Conservation (phyloP, 805 yeast genomes). For the Brettanomyces naardenensis region DNA sequence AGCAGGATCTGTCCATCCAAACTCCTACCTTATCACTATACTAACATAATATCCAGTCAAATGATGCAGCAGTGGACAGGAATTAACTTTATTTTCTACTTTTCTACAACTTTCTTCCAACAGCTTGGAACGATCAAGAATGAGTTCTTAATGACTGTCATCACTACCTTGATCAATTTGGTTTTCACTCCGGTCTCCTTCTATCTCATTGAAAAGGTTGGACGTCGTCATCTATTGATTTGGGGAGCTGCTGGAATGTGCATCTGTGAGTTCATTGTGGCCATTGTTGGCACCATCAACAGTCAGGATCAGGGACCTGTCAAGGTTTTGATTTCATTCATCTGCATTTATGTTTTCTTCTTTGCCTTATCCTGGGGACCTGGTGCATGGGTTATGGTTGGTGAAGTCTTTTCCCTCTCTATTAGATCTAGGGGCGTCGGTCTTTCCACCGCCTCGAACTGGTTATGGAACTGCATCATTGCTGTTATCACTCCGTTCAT, state of each 20-base stretch:
- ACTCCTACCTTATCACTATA: too few relatives aligned
- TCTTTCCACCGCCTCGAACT: constrained; percentile 66
- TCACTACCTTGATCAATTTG: constrained; percentile 48
- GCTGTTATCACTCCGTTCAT: constrained; percentile 73
- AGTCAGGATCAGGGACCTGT: constrained; percentile 22
- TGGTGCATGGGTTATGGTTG: constrained; percentile 58
- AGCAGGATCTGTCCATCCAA: too few relatives aligned
- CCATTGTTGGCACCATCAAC: constrained; percentile 27
- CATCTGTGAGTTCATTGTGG: constrained; percentile 54
- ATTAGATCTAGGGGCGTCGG: constrained; percentile 70
- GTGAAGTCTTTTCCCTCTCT: constrained; percentile 62
- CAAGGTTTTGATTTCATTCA: constrained; percentile 31
- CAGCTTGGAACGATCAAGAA: too few relatives aligned
- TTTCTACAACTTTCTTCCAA: too few relatives aligned
- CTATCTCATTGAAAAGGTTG: constrained; percentile 45
- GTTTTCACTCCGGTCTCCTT: constrained; percentile 49
- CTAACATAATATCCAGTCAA: too few relatives aligned
- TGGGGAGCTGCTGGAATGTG: constrained; percentile 44
- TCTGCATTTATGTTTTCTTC: constrained; percentile 59
- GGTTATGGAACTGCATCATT: constrained; percentile 71
- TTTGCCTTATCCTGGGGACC: constrained; percentile 88
- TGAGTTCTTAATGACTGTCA: too few relatives aligned
- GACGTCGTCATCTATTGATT: constrained; percentile 44
- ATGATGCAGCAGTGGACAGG: too few relatives aligned
- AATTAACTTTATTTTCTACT: too few relatives aligned